phyloP scores from a whole-genome alignment of 2,329 filamentous ascomycete genomes.

The Epicoccum nigrum region DNA sequence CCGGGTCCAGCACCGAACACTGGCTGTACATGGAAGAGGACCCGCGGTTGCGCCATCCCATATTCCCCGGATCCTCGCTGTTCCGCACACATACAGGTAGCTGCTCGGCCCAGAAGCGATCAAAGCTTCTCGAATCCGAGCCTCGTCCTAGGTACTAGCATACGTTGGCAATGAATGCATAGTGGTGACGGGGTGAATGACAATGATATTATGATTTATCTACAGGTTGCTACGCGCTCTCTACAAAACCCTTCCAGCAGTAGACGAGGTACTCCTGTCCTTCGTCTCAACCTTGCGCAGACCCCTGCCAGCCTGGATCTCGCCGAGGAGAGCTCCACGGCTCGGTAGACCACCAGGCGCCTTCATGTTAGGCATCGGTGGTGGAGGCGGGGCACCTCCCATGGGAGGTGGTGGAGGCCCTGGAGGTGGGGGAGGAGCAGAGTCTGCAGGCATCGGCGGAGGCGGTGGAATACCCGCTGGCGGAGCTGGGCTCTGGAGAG shows the following conservation, averaged over 20 bases:
- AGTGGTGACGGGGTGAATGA: neutral
- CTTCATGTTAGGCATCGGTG: slow-evolving; percentile 53
- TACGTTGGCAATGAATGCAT: neutral
- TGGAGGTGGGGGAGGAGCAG: slow-evolving; percentile 55
- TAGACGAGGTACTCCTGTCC: slow-evolving; percentile 75
- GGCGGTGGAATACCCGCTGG: slow-evolving; percentile 57
- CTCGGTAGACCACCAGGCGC: slow-evolving; percentile 38
- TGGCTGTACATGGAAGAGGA: neutral
- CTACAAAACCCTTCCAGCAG: slow-evolving; percentile 73
- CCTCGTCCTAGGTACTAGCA: neutral
- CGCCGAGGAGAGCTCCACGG: slow-evolving; percentile 70
- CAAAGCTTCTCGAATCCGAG: neutral
- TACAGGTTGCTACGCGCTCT: slow-evolving; percentile 19
- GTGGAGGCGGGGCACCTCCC: slow-evolving; percentile 42
- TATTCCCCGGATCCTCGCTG: slow-evolving; percentile 5
- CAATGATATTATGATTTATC: slow-evolving; percentile 22
- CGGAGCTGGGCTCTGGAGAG: slow-evolving; percentile 51
- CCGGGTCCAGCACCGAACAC: neutral
- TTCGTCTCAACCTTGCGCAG: slow-evolving; percentile 90
- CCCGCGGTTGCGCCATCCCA: slow-evolving; percentile 1
- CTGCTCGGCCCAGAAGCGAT: neutral
- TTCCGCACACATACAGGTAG: neutral
- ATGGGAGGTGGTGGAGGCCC: slow-evolving; percentile 55
- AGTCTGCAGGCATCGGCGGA: slow-evolving; percentile 55
- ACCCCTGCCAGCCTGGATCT: slow-evolving; percentile 80